phyloP scores from a whole-genome alignment of 2,329 filamentous ascomycete genomes.

The Phyllosticta capitalensis region DNA sequence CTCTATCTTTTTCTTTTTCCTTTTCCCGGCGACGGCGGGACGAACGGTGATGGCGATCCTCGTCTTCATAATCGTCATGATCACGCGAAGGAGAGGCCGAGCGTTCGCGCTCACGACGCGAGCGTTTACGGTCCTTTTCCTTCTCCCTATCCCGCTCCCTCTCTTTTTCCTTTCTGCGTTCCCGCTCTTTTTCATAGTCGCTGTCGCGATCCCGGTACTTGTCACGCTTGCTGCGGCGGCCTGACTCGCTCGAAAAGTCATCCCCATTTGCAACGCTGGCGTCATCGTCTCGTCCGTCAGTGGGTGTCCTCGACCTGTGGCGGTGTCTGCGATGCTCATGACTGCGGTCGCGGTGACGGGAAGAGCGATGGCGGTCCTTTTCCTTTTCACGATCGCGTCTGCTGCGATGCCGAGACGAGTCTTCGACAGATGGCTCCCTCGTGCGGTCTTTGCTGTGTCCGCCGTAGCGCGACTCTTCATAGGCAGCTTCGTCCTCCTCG shows the following conservation, averaged over 20 bases:
- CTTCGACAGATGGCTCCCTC: slow-evolving; percentile 56
- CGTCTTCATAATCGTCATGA: slow-evolving; percentile 24
- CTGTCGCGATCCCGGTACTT: slow-evolving; percentile 38
- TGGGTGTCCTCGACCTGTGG: slow-evolving; percentile 29
- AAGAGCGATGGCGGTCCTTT: slow-evolving; percentile 32
- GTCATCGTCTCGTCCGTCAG: slow-evolving; percentile 22
- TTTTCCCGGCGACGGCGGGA: slow-evolving; percentile 31
- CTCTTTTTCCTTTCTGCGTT: slow-evolving; percentile 31
- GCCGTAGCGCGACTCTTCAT: slow-evolving; percentile 35
- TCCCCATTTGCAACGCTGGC: slow-evolving; percentile 18
- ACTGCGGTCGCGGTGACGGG: slow-evolving; percentile 38
- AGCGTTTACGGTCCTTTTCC: slow-evolving; percentile 37
- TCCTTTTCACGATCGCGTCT: slow-evolving; percentile 34
- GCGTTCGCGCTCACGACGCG: slow-evolving; percentile 40
- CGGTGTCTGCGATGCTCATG: slow-evolving; percentile 36
- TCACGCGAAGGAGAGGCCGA: slow-evolving; percentile 27
- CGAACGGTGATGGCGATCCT: slow-evolving; percentile 31
- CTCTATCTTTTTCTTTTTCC: slow-evolving; percentile 28
- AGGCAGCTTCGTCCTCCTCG: slow-evolving; percentile 27
- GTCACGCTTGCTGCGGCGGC: slow-evolving; percentile 21
- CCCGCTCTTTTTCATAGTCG: slow-evolving; percentile 27
- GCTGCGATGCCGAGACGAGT: slow-evolving; percentile 46
- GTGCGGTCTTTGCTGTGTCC: slow-evolving; percentile 40
- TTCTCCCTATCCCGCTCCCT: slow-evolving; percentile 41
- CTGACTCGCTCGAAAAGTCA: slow-evolving; percentile 22